Evolutionary conservation across 1,139 yeast genomes (phyloP), one percentile per base, ranked within the genome.

Genomic region (Debaryomyces psychrophilus): DNA sequence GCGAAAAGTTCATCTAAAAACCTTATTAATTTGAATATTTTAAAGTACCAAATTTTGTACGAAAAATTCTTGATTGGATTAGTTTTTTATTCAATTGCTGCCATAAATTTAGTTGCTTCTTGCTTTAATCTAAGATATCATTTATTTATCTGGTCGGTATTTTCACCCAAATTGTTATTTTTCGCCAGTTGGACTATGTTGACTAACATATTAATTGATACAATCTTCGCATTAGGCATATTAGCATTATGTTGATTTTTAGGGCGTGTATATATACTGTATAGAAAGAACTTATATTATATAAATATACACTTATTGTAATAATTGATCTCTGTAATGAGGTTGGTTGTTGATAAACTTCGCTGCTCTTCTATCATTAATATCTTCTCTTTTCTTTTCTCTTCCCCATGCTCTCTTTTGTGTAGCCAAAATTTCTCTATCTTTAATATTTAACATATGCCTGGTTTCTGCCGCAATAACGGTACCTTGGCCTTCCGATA

Each of bases 131-230:
- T 92, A 52, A 76, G 96, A 55, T 88, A 85, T 59, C 99, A 93
- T 62, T 73, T 93, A 48, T 93, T 93, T 62, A 87, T 95, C 12
- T 95, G 99, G 98, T 90, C 98, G 1, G 99, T 95, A 4, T 93
- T 93, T 68, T 88, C 96, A 43, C 99, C 99, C 0, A 93, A 90
- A 58, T 66, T 93, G 14, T 76, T 95, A 29, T 93, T 85, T 62
- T 85, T 86, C 53, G 81, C 83, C 1, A 84, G 85, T 2, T 95
- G 99, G 99, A 69, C 79, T 31, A 49, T 81, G 1, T 68, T 82
- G 46, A 69, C 83, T 59, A 80, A 79, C 50, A 54, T 71, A 6
- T 49, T 76, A 8, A 60, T 78, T 26, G 85, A 80, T 50, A 56
- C 67, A 31, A 29, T 64, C 7, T 28, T 63, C 7, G 58, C 62